phyloP scores from a whole-genome alignment of 1,139 yeast species.

The Yamadazyma kanchanaburiensis region DNA sequence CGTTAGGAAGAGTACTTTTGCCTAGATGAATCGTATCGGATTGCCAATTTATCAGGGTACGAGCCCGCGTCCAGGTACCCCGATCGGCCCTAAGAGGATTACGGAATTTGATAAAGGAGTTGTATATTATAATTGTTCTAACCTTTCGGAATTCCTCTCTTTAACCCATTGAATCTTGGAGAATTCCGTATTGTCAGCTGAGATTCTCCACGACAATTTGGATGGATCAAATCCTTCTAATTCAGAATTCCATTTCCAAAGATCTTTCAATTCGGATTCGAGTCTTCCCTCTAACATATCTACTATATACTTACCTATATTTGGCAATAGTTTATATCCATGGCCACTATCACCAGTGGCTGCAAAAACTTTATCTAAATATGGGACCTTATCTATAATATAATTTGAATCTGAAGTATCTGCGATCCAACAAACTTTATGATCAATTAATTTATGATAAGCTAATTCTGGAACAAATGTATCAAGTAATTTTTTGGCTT shows the following conservation, averaged over 20 bases:
- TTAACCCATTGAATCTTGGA: constrained; percentile 23
- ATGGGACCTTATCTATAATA: constrained; percentile 39
- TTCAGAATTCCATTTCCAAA: constrained; percentile 31
- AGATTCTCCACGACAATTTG: constrained; percentile 28
- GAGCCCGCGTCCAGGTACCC: no score
- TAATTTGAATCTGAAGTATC: constrained; percentile 42
- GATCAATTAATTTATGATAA: constrained; percentile 27
- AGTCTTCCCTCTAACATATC: constrained; percentile 22
- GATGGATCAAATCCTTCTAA: constrained; percentile 18
- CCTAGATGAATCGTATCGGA: no score
- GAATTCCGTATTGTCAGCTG: constrained; percentile 20
- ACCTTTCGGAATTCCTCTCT: background rate
- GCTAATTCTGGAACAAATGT: constrained; percentile 33
- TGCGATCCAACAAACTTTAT: constrained; percentile 47
- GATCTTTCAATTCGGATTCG: constrained; percentile 13
- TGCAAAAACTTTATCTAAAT: constrained; percentile 21
- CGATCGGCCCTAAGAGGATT: no score
- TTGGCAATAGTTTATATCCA: constrained; percentile 28
- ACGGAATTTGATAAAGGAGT: no score
- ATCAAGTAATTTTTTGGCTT: constrained; percentile 9
- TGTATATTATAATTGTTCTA: no score
- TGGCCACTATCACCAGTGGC: constrained; percentile 41
- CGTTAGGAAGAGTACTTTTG: no score
- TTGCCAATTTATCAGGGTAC: no score
- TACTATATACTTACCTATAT: constrained; percentile 25